Evolutionary conservation across 2,329 filamentous ascomycete species (phyloP), one percentile per base, ranked within the genome.

Genomic region (Aureobasidium pullulans): DNA sequence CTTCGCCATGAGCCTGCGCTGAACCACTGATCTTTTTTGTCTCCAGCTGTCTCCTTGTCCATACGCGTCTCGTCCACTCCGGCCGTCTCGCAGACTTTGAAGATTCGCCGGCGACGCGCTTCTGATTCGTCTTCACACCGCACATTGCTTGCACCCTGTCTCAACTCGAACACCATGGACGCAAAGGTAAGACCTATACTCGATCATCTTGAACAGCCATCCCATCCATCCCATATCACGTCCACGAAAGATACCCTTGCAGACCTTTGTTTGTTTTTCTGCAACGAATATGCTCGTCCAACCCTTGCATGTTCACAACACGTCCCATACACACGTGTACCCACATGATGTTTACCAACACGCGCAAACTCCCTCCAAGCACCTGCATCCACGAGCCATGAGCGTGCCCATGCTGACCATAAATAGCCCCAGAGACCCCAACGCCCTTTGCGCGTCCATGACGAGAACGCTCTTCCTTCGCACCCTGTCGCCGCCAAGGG

Each of bases 391-490:
- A 44, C 52, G 29, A 57, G 52, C 48, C 28, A 3, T 16, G 10
- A 28, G 7, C n/a, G 4, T 4, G 13, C 7, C 19, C 43, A 39
- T 48, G 37, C 44, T 58, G n/a, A 58, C 54, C 31, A 34, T 42
- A 48, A 34, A 58, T 49, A 58, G 43, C 54, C 44, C 37, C 44
- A 49, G 28, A 49, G 44, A 58, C 88, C 89, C 63, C 87, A 88
- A 73, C 83, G 88, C 73, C 83, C 81, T 50, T 65, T 78, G 66
- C 81, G 84, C 69, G 73, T 77, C 49, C 80, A 80, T 70, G 87
- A 90, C 75, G 90, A 95, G 75, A 94, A 94, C 73, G 75, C 79
- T 61, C 73, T 78, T n/a, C 68, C 66, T 13, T 58, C 54, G 11
- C 54, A 48, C 16, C 70, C 71, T 10, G 66, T 72, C 56, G 72